Evolutionary conservation across 805 yeast genomes (phyloP).

Genomic region (Metschnikowia drakensbergensis): DNA sequence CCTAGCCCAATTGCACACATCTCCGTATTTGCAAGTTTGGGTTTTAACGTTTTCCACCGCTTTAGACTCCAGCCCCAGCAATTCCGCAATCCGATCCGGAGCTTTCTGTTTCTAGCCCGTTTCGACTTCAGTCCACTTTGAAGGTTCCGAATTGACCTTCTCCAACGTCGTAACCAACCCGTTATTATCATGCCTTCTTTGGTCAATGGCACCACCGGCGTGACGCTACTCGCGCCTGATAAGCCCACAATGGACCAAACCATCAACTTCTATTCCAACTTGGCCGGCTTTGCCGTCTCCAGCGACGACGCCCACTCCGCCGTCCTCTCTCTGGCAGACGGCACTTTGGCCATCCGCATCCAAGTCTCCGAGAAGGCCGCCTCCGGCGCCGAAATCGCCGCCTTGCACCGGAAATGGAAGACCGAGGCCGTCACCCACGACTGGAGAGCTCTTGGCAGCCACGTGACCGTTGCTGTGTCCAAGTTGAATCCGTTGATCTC

Average conservation of each 20-base stretch:
- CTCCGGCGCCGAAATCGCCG: slow-evolving; percentile 17
- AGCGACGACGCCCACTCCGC: slow-evolving; percentile 18
- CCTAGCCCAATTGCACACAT: neutral
- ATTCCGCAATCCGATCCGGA: no score
- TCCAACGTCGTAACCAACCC: no score
- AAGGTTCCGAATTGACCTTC: no score
- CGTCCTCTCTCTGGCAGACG: slow-evolving; percentile 23
- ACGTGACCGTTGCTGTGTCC: slow-evolving; percentile 45
- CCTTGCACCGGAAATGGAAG: slow-evolving; percentile 12
- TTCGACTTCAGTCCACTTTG: no score
- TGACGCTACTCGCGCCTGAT: slow-evolving; percentile 51
- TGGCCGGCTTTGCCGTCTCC: slow-evolving; percentile 32
- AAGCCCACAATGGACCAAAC: slow-evolving; percentile 42
- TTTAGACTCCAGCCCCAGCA: no score
- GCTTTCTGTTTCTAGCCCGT: no score
- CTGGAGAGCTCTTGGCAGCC: slow-evolving; percentile 47
- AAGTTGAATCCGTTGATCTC: slow-evolving; percentile 38
- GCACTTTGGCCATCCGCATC: slow-evolving; percentile 22
- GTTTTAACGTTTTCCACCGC: no score
- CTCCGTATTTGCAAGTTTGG: no score
- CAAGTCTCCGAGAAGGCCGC: slow-evolving; percentile 16
- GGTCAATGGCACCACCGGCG: slow-evolving; percentile 53
- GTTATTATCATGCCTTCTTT: slow-evolving; percentile 25
- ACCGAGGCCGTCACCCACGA: slow-evolving; percentile 31
- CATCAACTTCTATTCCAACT: slow-evolving; percentile 52